phyloP scores from a whole-genome alignment of 208 protist genomes.

The Trypanosoma brucei region DNA sequence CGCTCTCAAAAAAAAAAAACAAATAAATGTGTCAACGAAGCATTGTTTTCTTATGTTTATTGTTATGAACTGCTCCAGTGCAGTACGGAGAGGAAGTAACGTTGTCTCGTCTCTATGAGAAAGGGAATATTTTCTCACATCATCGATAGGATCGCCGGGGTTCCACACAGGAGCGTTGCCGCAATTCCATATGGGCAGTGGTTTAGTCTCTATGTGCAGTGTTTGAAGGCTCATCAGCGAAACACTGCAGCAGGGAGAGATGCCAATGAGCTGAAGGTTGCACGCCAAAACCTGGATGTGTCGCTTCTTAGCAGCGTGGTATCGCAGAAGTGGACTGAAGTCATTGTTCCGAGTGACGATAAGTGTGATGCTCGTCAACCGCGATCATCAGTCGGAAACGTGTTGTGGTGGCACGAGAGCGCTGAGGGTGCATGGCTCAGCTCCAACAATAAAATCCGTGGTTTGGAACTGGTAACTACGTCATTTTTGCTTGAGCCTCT shows the following conservation, averaged over 20 bases:
- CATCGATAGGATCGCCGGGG: constrained; percentile 26
- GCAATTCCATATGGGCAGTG: constrained; percentile 60
- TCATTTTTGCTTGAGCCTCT: constrained; percentile 60
- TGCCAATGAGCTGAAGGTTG: constrained; percentile 2
- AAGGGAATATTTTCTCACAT: constrained; percentile 23
- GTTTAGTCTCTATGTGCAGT: constrained; percentile 58
- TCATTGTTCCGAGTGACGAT: constrained; percentile 20
- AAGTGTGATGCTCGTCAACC: neutral
- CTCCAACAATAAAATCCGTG: neutral
- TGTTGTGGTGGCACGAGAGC: constrained; percentile 15
- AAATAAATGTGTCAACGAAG: no score
- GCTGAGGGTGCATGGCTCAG: constrained; percentile 6
- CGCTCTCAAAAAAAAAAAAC: no score
- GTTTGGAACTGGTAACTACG: constrained; percentile 17
- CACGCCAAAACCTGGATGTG: constrained; percentile 31
- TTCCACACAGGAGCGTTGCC: constrained; percentile 62
- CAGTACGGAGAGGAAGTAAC: neutral
- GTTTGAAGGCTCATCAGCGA: constrained; percentile 20
- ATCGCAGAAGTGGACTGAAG: constrained; percentile 51
- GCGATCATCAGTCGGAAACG: constrained; percentile 1
- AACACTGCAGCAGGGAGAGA: neutral
- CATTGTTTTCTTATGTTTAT: neutral
- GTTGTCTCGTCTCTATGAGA: constrained; percentile 2
- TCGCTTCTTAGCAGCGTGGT: constrained; percentile 56
- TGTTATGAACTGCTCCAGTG: neutral